phyloP scores from a whole-genome alignment of 495 filamentous ascomycete genomes.

The Evernia prunastri region DNA sequence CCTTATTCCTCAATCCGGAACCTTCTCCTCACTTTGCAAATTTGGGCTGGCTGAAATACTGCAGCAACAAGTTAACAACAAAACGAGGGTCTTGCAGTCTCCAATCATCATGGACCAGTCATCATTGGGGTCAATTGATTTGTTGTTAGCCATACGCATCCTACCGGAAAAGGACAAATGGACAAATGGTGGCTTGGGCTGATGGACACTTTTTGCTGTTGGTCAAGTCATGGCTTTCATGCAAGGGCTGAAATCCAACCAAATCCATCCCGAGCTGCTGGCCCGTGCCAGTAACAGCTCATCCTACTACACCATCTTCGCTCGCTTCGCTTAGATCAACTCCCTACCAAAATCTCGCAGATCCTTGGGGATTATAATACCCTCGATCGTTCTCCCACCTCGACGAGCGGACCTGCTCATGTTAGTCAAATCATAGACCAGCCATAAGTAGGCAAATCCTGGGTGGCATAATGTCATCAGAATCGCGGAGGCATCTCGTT shows the following conservation, averaged over 20 bases:
- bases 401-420: background rate
- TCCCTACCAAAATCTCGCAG: too few species aligned
- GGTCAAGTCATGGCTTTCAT: too few species aligned
- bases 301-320: background rate
- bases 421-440: background rate
- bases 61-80: too few species aligned
- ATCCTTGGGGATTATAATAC: too few species aligned
- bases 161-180: too few species aligned
- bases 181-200: too few species aligned
- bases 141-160: too few species aligned
- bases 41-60: background rate
- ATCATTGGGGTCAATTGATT: background rate
- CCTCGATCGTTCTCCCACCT: background rate
- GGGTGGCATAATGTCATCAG: background rate
- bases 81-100: background rate
- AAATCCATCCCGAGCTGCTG: too few species aligned
- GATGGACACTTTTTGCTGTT: too few species aligned
- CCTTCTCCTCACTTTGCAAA: background rate
- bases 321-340: background rate
- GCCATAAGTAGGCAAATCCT: too few species aligned
- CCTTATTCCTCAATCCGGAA: background rate
- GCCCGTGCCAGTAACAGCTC: background rate
- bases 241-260: too few species aligned
- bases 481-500: constrained; percentile 2
- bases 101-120: background rate